Evolutionary conservation across 2,329 filamentous ascomycete genomes (phyloP), one percentile per base, ranked within the genome.

Genomic region (Amauroascus verrucosus): DNA sequence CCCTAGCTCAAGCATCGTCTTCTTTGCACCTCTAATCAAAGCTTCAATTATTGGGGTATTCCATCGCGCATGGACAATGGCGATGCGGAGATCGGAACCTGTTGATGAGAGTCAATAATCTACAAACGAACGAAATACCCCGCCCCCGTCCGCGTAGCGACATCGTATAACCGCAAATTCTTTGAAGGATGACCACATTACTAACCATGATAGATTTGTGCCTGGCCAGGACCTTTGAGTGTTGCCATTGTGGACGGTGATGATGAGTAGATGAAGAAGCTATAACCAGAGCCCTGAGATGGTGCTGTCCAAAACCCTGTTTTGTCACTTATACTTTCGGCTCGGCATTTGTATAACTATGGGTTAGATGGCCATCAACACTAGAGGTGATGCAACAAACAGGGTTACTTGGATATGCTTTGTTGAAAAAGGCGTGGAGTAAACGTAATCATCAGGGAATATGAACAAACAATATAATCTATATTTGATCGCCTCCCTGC

Each of bases 11-110:
- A 84, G 74, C 53, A 98, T 82, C 66, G 84, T 84, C 62, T 84
- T 84, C 71, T 85, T 87, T 44, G 87, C 82, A 59, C 93, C 93
- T 50, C 79, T 76, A 57, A 98, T 78, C 54, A 98, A 82, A 51
- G 88, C 83, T 55, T 86, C 83, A 70, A 97, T 95, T 67, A 98
- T 88, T 60, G 78, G 79, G 60, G 78, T 78, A 75, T 98, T 98
- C 93, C 93, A 98, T 64, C 93, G 84, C 55, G 91, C 91, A 74
- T 97, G 93, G 55, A 98, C 81, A 67, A 98, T 97, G 67, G 86
- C 91, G 67, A 98, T 84, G 66, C 93, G 88, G 59, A 98, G 81
- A 64, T 75, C 77, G 63, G 81, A 81, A 41, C 32, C 52, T 38
- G 51, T 63, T n/a, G 4, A 26, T 32, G 28, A 18, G 22, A 20